phyloP scores from a whole-genome alignment of 78 protist species.

The Monosiga brevicollis region DNA sequence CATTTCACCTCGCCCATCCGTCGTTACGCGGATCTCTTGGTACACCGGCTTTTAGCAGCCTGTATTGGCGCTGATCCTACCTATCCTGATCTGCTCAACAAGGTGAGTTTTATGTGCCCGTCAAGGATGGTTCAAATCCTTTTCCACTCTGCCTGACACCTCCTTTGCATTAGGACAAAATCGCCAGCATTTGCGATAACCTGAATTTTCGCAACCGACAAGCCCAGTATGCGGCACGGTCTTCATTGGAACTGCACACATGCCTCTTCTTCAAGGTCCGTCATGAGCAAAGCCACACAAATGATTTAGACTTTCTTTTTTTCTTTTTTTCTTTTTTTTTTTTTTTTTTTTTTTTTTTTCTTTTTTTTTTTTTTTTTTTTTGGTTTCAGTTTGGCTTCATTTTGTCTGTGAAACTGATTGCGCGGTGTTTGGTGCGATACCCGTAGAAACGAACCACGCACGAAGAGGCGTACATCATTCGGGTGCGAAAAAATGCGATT shows the following conservation, averaged over 20 bases:
- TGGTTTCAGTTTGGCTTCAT: no score
- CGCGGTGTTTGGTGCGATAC: no score
- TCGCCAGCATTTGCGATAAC: neutral
- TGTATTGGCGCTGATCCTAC: conserved; percentile 10
- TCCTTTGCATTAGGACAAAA: no score
- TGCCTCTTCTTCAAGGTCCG: conserved; percentile 52
- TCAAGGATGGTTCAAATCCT: neutral
- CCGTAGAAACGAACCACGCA: neutral
- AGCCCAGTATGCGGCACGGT: conserved; percentile 76
- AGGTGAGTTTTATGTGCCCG: neutral
- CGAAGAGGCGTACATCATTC: conserved; percentile 47
- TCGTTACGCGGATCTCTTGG: conserved; percentile 73
- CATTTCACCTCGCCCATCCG: conserved; percentile 98
- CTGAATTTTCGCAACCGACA: conserved; percentile 44
- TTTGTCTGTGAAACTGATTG: no score
- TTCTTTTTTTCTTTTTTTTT: no score
- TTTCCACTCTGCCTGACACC: neutral
- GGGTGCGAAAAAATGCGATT: conserved; percentile 57
- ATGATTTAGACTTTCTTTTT: no score
- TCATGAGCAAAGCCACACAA: no score
- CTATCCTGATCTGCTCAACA: neutral
- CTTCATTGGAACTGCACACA: conserved; percentile 62
- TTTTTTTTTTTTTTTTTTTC: no score
- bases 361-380: no score
- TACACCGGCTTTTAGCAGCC: conserved; percentile 72